Percentiles rank a stretch among this genome's conserved stretches.
phyloP scores from a whole-genome alignment of 208 protist genomes.

The Strigomonas galati region DNA sequence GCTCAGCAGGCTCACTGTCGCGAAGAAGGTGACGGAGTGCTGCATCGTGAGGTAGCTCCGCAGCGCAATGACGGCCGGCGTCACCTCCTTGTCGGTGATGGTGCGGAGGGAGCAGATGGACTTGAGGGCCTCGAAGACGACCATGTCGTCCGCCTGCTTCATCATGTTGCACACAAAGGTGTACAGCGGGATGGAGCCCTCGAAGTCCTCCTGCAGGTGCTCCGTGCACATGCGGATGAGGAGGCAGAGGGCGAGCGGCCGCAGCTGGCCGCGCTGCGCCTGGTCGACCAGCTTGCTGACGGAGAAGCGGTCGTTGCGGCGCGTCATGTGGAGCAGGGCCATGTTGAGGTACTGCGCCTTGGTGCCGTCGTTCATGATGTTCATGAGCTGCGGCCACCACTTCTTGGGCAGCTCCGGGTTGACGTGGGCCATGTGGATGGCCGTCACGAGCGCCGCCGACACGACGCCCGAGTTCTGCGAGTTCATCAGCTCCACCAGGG shows the following conservation, averaged over 20 bases:
- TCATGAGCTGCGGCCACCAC: slow-evolving; percentile 95
- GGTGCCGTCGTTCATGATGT: slow-evolving; percentile 77
- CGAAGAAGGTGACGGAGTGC: slow-evolving; percentile 92
- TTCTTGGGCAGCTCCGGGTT: slow-evolving; percentile 89
- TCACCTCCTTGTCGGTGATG: slow-evolving; percentile 87
- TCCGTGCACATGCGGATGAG: slow-evolving; percentile 93
- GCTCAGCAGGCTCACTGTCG: slow-evolving; percentile 94
- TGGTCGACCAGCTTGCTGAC: slow-evolving; percentile 93
- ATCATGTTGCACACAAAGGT: slow-evolving; percentile 91
- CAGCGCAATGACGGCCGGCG: slow-evolving; percentile 90
- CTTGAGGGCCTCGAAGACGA: slow-evolving; percentile 97
- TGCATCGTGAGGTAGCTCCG: slow-evolving; percentile 91
- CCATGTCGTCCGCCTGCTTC: slow-evolving; percentile 93
- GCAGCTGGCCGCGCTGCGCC: slow-evolving; percentile 82
- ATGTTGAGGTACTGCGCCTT: slow-evolving; percentile 98
- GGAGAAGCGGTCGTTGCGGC: slow-evolving; percentile 95
- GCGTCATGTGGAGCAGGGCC: slow-evolving; percentile 95
- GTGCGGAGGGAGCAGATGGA: slow-evolving; percentile 93
- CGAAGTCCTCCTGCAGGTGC: slow-evolving; percentile 92
- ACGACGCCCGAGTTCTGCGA: slow-evolving; percentile 94
- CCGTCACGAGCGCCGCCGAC: slow-evolving; percentile 96
- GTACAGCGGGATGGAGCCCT: slow-evolving; percentile 69
- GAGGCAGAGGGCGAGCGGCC: slow-evolving; percentile 93
- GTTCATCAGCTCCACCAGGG: slow-evolving; percentile 97
- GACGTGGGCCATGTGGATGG: slow-evolving; percentile 92